Percentiles rank a stretch among this genome's conserved stretches.
Evolutionary conservation across 2,329 filamentous ascomycete species (phyloP).

Genomic region (Phaeophleospora eucalypticola): DNA sequence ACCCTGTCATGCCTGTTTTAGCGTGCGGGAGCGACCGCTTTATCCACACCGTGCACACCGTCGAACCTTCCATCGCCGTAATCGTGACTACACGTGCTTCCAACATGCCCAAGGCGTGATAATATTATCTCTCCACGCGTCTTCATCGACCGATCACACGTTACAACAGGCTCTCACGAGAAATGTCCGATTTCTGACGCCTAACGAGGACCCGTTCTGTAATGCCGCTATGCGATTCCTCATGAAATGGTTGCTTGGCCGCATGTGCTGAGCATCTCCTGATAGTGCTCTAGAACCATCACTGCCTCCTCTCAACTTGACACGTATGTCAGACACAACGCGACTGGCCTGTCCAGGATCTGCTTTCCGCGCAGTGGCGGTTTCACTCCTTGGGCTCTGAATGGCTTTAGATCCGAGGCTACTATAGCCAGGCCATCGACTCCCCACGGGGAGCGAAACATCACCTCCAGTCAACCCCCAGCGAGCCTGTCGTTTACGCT

Average conservation of each 20-base stretch:
- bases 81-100: not conserved
- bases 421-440: not conserved
- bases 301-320: not conserved
- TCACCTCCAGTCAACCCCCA: not conserved
- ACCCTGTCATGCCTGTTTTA: no score
- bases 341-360: not conserved
- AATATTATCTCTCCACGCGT: no score
- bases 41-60: no score
- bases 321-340: not conserved
- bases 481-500: not conserved
- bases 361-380: not conserved
- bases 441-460: not conserved
- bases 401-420: not conserved
- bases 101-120: no score
- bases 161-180: no score
- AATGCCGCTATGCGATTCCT: no score
- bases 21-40: not conserved
- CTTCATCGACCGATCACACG: no score
- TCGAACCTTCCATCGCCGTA: not conserved
- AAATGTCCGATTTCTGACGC: no score
- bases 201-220: no score
- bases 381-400: not conserved
- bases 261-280: slow-evolving; percentile 3
- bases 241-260: no score
- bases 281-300: not conserved